Percentiles rank a stretch among this genome's conserved stretches.
These are phyloP conservation scores for Ophiocordyceps australis DNA, from an alignment of 2,329 filamentous ascomycete genomes.

Conservation along the genomic window DNA sequence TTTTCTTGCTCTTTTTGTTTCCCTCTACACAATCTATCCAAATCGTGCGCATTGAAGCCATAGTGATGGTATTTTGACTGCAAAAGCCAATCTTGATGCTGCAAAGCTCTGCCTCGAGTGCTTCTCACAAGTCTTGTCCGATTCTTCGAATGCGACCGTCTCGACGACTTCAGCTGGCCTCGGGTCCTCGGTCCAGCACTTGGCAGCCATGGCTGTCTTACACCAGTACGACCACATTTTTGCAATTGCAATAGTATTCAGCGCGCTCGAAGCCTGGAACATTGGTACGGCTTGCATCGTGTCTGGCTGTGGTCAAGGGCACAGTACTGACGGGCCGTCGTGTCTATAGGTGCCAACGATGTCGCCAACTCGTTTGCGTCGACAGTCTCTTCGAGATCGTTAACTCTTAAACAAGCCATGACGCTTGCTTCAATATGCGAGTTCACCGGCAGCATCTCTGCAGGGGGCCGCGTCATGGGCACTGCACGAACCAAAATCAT, in stretches of 20 bases:
- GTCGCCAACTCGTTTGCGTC: conserved; percentile 29
- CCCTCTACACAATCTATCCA: too few species aligned
- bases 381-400: conserved; percentile 24
- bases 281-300: conserved; percentile 26
- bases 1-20: too few species aligned
- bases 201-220: conserved; percentile 15
- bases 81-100: too few species aligned
- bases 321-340: neutral
- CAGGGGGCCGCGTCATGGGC: conserved; percentile 17
- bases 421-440: conserved; percentile 22
- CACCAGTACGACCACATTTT: conserved; percentile 37
- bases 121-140: too few species aligned
- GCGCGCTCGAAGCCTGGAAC: conserved; percentile 40
- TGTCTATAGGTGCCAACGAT: conserved; percentile 24
- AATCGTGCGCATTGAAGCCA: too few species aligned
- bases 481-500: conserved; percentile 29
- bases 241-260: conserved; percentile 34
- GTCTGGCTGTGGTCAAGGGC: too few species aligned
- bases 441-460: conserved; percentile 22
- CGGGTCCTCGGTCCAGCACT: neutral
- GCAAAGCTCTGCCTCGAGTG: too few species aligned
- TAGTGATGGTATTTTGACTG: too few species aligned
- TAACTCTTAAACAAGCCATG: conserved; percentile 28
- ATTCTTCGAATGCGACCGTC: neutral
- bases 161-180: neutral